Percentiles rank a stretch among this genome's conserved stretches.
phyloP scores from a whole-genome alignment of 2,329 filamentous ascomycete species.

The Onygenales sp. region DNA sequence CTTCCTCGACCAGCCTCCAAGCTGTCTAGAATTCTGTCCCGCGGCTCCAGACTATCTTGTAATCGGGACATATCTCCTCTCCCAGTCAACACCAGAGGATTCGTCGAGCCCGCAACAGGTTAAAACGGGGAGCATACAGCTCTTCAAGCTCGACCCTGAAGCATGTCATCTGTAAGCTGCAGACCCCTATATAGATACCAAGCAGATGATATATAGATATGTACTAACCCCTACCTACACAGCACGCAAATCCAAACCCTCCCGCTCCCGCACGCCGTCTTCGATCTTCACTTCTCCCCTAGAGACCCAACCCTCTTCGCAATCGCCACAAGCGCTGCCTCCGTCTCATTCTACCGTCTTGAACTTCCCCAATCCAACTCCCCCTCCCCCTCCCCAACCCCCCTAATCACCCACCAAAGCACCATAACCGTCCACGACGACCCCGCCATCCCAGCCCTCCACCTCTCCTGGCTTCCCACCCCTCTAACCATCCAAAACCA shows the following conservation, averaged over 20 bases:
- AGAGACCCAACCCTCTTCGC: slow-evolving; percentile 51
- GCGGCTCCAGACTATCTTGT: slow-evolving; percentile 55
- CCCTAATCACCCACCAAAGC: slow-evolving; percentile 26
- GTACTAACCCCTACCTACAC: slow-evolving; percentile 10
- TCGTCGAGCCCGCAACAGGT: slow-evolving; percentile 39
- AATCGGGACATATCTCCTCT: slow-evolving; percentile 74
- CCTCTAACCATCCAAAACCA: slow-evolving; percentile 9
- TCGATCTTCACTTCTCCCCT: slow-evolving; percentile 76
- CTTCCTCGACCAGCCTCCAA: slow-evolving; percentile 34
- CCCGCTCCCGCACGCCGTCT: slow-evolving; percentile 59
- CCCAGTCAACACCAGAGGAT: slow-evolving; percentile 21
- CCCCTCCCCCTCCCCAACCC: slow-evolving; percentile 5
- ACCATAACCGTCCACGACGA: slow-evolving; percentile 44
- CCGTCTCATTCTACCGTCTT: slow-evolving; percentile 28
- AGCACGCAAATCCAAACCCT: slow-evolving; percentile 52
- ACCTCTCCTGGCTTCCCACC: slow-evolving; percentile 62
- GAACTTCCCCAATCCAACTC: slow-evolving; percentile 9
- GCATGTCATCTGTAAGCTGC: slow-evolving; percentile 21
- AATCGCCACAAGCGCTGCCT: slow-evolving; percentile 64
- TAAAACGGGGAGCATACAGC: slow-evolving; percentile 63
- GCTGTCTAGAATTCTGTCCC: slow-evolving; percentile 36
- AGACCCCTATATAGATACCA: slow-evolving; percentile 4
- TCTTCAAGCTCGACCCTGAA: slow-evolving; percentile 46
- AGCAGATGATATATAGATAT: background rate
- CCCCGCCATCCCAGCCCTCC: slow-evolving; percentile 54